Conservation (phyloP, 1,284 basidiomycete species). For the Mycena sp. region DNA sequence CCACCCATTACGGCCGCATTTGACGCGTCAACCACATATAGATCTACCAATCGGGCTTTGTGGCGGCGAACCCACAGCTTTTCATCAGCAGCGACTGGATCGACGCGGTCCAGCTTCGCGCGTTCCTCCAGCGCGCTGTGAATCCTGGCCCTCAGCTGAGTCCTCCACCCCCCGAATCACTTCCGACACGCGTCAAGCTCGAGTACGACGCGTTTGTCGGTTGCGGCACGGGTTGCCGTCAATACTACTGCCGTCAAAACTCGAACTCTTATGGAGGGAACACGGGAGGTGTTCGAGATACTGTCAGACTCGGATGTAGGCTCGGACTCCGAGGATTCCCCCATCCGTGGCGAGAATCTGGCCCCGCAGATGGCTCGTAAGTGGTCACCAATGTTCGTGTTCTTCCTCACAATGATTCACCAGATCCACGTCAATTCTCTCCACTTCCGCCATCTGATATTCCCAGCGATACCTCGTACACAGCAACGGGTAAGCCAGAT, state of each 20-base stretch:
- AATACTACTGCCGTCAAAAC: not conserved
- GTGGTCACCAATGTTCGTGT: too few relatives aligned
- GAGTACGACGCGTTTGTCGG: slow-evolving; percentile 1
- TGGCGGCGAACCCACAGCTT: not conserved
- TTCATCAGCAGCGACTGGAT: slow-evolving; percentile 11
- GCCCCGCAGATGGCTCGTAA: too few relatives aligned
- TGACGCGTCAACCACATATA: not conserved
- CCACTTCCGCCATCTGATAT: not conserved
- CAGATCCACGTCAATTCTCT: not conserved
- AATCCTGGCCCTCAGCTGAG: too few relatives aligned
- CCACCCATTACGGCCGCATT: not conserved
- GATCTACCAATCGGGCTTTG: not conserved
- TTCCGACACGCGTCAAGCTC: slow-evolving; percentile 7
- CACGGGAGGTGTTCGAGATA: not conserved
- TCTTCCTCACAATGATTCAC: not conserved
- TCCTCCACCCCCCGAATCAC: not conserved
- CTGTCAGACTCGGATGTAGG: not conserved
- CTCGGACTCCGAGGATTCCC: too few relatives aligned
- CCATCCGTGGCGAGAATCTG: too few relatives aligned
- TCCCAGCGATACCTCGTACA: not conserved
- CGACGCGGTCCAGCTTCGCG: slow-evolving; percentile 5
- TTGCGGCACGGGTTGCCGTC: too few relatives aligned
- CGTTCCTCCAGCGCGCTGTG: not conserved
- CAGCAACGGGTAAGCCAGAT: not conserved
- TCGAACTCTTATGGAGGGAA: not conserved